Evolutionary conservation across 2,329 filamentous ascomycete species (phyloP), one percentile per base, ranked within the genome.

Genomic region (Paramyrothecium sp.): DNA sequence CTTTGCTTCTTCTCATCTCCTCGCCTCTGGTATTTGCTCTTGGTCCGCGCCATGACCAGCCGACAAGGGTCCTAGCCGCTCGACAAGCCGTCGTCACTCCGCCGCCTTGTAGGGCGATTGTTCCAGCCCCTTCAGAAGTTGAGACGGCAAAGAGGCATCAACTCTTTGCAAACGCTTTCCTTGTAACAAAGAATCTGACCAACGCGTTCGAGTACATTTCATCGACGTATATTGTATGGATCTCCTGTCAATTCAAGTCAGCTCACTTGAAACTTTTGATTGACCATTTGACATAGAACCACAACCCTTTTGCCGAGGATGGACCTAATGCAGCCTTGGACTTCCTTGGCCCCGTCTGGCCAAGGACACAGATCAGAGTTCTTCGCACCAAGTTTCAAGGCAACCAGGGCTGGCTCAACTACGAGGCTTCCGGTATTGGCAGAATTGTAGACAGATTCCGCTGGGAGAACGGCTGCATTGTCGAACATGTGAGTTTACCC

Each of bases 401-500:
- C 5, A 46, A 61, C 44, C 56, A 48, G 54, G 56, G 59, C 51
- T 61, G 61, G 61, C 49, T 63, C 22, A 63, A 63, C 54, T 63
- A 63, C 23, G 54, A 54, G 44, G 38, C 54, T 4, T 58, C 54
- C 16, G 54, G 55, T 1, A 17, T 56, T 10, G 61, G 61, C 10
- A 55, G 56, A 2, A 51, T 63, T 7, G 56, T 63, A 16, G 61
- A 63, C 51, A 53, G 61, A 51, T 63, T 60, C 22, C 26, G 61
- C n/a, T 63, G 61, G 61, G 56, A 61, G 21, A 47, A 38, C n/a
- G 61, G 61, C 4, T 63, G 61, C 26, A 63, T 63, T 13, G 58
- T 56, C 7, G 61, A 63, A 22, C 61, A 63, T 21, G 61, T 63
- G 48, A 55, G 61, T 20, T 30, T 33, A 30, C 46, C 55, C 53